These are phyloP conservation scores for Lactarius indigo DNA, from an alignment of 768 basidiomycete species.

Conservation along the genomic window DNA sequence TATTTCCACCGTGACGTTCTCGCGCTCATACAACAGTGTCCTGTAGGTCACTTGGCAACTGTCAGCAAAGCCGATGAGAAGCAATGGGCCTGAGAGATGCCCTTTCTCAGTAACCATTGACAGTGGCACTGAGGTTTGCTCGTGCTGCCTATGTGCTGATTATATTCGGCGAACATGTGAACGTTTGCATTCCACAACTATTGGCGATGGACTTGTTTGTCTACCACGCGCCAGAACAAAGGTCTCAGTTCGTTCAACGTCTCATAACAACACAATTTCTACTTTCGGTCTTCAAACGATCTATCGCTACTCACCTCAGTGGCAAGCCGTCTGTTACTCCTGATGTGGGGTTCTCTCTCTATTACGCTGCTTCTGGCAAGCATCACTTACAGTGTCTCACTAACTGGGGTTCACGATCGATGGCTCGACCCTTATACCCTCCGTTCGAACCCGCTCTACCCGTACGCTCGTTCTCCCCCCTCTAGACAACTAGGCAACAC, in stretches of 20 bases:
- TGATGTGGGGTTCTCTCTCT: conserved; percentile 10
- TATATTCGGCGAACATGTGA: too few relatives aligned
- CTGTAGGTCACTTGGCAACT: neutral
- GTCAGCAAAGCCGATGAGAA: neutral
- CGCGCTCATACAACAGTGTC: too few relatives aligned
- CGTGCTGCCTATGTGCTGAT: too few relatives aligned
- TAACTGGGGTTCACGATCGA: conserved; percentile 11
- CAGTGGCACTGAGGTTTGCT: neutral
- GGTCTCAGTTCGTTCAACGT: neutral
- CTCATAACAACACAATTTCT: neutral
- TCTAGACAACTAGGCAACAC: neutral
- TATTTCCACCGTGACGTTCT: too few relatives aligned
- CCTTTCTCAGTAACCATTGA: neutral
- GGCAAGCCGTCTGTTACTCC: conserved; percentile 8
- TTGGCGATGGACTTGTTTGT: neutral
- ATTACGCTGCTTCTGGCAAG: conserved; percentile 8
- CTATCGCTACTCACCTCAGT: neutral
- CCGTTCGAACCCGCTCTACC: conserved; percentile 21
- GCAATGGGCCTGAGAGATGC: neutral
- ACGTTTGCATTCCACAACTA: neutral
- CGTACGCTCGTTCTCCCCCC: conserved; percentile 9
- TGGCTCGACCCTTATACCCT: conserved; percentile 26
- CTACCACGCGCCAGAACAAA: neutral
- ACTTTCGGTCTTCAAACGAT: neutral
- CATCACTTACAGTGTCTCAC: conserved; percentile 5